Evolutionary conservation across 805 yeast genomes (phyloP).

Genomic region (Ogataea chonburiensis): DNA sequence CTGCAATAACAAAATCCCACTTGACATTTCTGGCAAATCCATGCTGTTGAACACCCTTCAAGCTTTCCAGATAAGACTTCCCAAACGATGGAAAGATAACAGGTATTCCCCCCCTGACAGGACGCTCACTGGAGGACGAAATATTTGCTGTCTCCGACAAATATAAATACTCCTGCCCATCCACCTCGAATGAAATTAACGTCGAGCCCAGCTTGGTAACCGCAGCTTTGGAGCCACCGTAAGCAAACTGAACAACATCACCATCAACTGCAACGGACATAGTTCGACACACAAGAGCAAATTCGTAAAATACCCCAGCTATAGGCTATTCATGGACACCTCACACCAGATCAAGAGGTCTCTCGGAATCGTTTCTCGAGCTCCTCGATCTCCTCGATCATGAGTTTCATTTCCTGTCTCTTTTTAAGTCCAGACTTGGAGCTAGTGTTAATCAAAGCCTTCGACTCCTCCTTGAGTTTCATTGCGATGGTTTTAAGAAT

Average conservation of each 20-base stretch:
- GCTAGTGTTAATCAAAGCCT: conserved; percentile 2
- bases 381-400: conserved; percentile 25
- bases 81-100: conserved; percentile 25
- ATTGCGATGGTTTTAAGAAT: conserved; percentile 15
- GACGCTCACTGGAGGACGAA: conserved; percentile 9
- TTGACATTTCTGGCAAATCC: conserved; percentile 24
- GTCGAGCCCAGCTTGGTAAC: conserved; percentile 22
- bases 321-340: neutral
- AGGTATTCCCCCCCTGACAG: conserved; percentile 25
- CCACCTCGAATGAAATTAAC: conserved; percentile 16
- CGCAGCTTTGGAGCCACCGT: conserved; percentile 14
- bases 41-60: conserved; percentile 20
- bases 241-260: conserved; percentile 14
- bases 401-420: conserved; percentile 12
- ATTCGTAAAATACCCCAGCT: conserved; percentile 2
- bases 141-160: conserved; percentile 18
- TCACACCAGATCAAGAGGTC: conserved; percentile 5
- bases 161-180: conserved; percentile 17
- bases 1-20: conserved; percentile 23
- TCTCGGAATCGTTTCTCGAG: conserved; percentile 22
- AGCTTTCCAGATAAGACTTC: conserved; percentile 19
- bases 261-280: conserved; percentile 21
- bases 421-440: conserved; percentile 4
- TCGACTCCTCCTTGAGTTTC: conserved; percentile 18
- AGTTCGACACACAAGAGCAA: neutral